phyloP scores from a whole-genome alignment of 345 rosid species.

The Physaria fendleri region DNA sequence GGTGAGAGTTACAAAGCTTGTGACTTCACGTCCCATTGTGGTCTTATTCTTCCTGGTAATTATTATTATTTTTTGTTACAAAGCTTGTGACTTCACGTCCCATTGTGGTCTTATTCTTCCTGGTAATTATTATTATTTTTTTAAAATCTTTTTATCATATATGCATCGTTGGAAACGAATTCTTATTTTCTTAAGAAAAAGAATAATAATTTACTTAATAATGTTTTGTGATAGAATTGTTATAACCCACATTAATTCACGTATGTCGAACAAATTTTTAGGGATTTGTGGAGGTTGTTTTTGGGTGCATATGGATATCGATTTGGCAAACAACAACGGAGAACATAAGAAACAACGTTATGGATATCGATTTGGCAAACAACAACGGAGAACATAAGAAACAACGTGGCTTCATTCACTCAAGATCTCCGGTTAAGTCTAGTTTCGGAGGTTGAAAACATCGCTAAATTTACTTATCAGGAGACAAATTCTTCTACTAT shows the following conservation, averaged over 20 bases:
- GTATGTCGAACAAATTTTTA: background rate
- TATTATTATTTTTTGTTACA: no score
- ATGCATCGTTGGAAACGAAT: background rate
- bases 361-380: slow-evolving; percentile 15
- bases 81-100: no score
- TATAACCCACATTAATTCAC: background rate
- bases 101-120: no score
- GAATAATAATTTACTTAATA: background rate
- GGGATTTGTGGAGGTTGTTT: slow-evolving; percentile 3
- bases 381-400: background rate
- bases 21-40: slow-evolving; percentile 12
- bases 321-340: slow-evolving; percentile 13
- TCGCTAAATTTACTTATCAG: background rate
- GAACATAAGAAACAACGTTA: background rate
- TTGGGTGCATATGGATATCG: slow-evolving; percentile 1
- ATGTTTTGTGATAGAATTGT: background rate
- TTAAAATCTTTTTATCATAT: no score
- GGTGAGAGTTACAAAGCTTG: slow-evolving; percentile 10
- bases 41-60: slow-evolving; percentile 11
- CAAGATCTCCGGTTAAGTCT: slow-evolving; percentile 12
- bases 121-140: no score
- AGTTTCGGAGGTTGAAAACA: slow-evolving; percentile 18
- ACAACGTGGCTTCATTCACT: background rate
- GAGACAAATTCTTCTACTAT: background rate
- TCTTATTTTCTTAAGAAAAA: background rate